phyloP scores from a whole-genome alignment of 2,329 filamentous ascomycete species.

The Volutella citrinella region DNA sequence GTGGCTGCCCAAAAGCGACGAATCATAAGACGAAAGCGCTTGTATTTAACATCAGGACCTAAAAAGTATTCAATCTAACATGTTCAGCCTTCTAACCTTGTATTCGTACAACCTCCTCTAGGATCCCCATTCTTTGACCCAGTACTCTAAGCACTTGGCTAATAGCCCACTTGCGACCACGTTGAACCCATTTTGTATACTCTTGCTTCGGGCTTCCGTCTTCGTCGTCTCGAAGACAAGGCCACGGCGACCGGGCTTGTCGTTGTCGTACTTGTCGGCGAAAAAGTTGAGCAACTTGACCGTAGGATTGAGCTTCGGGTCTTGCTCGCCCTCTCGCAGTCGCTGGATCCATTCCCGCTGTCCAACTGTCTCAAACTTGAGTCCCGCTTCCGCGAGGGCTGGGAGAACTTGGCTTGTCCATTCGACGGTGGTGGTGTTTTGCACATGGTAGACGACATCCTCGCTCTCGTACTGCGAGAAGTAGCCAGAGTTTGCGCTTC shows the following conservation, averaged over 20 bases:
- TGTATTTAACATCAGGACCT: too few relatives aligned
- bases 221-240: conserved; percentile 36
- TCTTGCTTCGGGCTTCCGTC: conserved; percentile 29
- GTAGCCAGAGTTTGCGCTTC: conserved; percentile 9
- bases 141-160: conserved; percentile 21
- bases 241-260: conserved; percentile 32
- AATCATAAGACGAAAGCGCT: too few relatives aligned
- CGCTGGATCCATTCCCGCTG: conserved; percentile 43
- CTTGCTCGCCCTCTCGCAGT: conserved; percentile 42
- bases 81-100: too few relatives aligned
- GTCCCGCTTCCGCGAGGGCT: conserved; percentile 40
- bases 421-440: conserved; percentile 46
- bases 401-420: conserved; percentile 54
- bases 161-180: conserved; percentile 38
- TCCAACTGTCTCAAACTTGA: conserved; percentile 42
- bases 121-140: conserved; percentile 6
- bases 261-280: conserved; percentile 47
- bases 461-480: conserved; percentile 11
- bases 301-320: conserved; percentile 47
- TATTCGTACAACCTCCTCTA: too few relatives aligned
- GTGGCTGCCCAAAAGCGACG: too few relatives aligned
- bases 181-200: conserved; percentile 32
- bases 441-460: conserved; percentile 47
- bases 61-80: too few relatives aligned
- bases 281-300: conserved; percentile 53